Base-by-base conservation (phyloP, 192 early-diverging fungal genomes). In the Phlyctochytrium bullatum region DNA sequence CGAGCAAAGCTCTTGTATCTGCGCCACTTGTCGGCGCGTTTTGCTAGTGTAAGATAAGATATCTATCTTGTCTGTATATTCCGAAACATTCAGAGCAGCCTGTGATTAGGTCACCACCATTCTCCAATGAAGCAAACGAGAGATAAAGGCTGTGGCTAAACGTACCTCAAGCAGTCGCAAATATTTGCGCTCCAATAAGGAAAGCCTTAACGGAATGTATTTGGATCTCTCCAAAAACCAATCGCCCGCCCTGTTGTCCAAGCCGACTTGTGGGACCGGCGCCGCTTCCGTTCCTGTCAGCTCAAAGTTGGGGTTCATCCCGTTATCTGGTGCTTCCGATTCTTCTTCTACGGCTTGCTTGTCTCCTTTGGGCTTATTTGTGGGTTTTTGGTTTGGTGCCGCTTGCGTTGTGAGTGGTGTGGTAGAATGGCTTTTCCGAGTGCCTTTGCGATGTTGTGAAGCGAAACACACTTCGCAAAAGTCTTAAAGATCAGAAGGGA, bases 1-100 rank as follows among this genome's bases (percentile, higher is more conserved):
- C 12, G 93, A 89, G 69, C 97, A 99, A 29, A 99, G 82, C 69
- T 98, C 96, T 59, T 92, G 91, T 73, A 99, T 97, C 74, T 99
- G 97, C 47, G 81, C 80, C 2, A 99, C 91, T 30, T 93, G 95
- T 32, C 96, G 89, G 76, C 91, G 92, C 29, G 87, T 71, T 72
- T 96, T 96, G 82, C 80, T 90, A 28, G 67, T 36, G 61, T 92
- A 92, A 29, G 84, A 86, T 28, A 96, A 77, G 28, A 92, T 78
- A 62, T 92, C 91, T 35, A 92, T 83, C 68, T 89, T 89, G 76
- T 92, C 91, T 0, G 91, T 92, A 80, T 92, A 92, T 75, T 92
- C 91, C 66, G 89, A 90, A 23, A 97, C 97, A 60, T 89, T 91
- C 30, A 99, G 80, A 0, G 91, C 95, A 6, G 97, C 92, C 74